phyloP scores from a whole-genome alignment of 1,284 basidiomycete genomes.

The Cystobasidium sp. region DNA sequence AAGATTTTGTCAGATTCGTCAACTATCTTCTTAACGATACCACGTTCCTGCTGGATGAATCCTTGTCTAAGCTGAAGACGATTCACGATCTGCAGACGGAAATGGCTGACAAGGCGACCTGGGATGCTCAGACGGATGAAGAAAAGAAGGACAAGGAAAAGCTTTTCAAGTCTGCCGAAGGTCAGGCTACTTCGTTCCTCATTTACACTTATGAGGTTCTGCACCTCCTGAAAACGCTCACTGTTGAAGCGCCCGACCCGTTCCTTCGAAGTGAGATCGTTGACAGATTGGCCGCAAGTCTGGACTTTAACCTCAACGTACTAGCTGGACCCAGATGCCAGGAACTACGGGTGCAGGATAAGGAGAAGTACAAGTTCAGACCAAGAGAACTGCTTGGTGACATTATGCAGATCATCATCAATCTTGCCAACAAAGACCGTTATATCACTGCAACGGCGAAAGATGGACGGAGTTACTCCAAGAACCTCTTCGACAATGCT shows the following conservation, averaged over 20 bases:
- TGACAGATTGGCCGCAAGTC: constrained; percentile 91
- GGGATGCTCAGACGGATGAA: constrained; percentile 69
- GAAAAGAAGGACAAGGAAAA: constrained; percentile 83
- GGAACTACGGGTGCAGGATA: constrained; percentile 82
- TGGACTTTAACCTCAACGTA: constrained; percentile 90
- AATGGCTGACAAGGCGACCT: constrained; percentile 74
- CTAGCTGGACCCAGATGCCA: constrained; percentile 82
- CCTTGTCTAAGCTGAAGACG: constrained; percentile 82
- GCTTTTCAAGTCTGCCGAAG: constrained; percentile 77
- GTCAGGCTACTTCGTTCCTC: constrained; percentile 81
- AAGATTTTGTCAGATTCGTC: constrained; percentile 91
- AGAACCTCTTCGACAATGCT: constrained; percentile 81
- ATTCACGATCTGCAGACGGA: constrained; percentile 84
- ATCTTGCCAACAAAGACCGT: constrained; percentile 76
- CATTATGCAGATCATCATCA: constrained; percentile 88
- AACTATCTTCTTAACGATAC: constrained; percentile 99
- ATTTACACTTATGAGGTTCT: constrained; percentile 86
- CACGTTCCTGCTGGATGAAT: constrained; percentile 97
- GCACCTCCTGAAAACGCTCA: constrained; percentile 86
- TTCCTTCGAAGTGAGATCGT: constrained; percentile 98
- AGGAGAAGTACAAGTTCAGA: constrained; percentile 87
- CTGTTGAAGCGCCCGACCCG: constrained; percentile 84
- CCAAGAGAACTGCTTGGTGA: constrained; percentile 82
- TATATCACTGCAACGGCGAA: constrained; percentile 89
- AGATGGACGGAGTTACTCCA: constrained; percentile 89